Conservation (phyloP, 2,329 filamentous ascomycete species). For the Penicillium oxalicum region DNA sequence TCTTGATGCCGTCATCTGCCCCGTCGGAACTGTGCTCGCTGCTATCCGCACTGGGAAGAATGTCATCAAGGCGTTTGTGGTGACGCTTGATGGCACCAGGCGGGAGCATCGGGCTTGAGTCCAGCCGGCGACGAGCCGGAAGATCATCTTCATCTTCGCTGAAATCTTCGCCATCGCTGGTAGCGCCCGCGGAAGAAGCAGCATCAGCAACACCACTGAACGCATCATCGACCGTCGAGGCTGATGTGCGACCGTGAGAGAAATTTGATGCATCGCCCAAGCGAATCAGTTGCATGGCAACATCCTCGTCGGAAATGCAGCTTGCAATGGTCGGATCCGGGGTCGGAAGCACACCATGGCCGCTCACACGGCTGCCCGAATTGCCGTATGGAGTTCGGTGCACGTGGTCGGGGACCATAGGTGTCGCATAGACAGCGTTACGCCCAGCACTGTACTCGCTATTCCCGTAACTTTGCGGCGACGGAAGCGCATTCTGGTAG, state of each 20-base stretch:
- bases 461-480: conserved; percentile 70
- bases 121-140: conserved; percentile 38
- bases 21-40: conserved; percentile 59
- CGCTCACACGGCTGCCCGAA: conserved; percentile 34
- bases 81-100: conserved; percentile 42
- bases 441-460: conserved; percentile 37
- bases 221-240: conserved; percentile 87
- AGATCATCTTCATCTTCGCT: conserved; percentile 58
- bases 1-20: conserved; percentile 50
- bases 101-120: conserved; percentile 41
- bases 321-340: conserved; percentile 96
- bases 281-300: conserved; percentile 93
- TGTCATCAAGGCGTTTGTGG: conserved; percentile 48
- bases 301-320: conserved; percentile 96
- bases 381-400: conserved; percentile 54
- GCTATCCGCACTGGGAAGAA: conserved; percentile 52
- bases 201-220: conserved; percentile 84
- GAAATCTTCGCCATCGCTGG: conserved; percentile 63
- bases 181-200: conserved; percentile 77
- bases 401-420: conserved; percentile 49
- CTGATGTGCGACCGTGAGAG: conserved; percentile 85
- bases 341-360: conserved; percentile 69
- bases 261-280: conserved; percentile 90
- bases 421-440: conserved; percentile 55
- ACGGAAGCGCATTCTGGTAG: conserved; percentile 71